These are phyloP conservation scores for Claviceps africana DNA, from an alignment of 2,329 filamentous ascomycete genomes.

Conservation along the genomic window DNA sequence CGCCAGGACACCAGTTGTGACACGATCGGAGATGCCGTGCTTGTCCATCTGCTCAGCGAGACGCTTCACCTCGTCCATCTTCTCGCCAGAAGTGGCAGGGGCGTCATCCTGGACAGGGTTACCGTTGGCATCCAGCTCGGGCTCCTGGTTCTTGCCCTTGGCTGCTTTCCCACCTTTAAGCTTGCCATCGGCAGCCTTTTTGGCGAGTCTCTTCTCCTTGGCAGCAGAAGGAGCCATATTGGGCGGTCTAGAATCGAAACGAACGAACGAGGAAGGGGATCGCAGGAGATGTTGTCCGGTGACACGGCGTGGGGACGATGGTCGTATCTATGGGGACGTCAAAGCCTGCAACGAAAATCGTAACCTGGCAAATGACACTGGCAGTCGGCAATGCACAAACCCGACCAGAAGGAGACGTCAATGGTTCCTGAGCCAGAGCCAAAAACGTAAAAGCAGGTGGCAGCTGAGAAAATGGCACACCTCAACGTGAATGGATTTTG, in stretches of 20 bases:
- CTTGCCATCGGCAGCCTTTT: slow-evolving; percentile 59
- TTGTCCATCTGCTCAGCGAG: slow-evolving; percentile 89
- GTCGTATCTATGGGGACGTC: neutral
- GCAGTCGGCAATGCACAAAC: neutral
- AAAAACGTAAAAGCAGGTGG: slow-evolving; percentile 8
- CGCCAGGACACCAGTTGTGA: slow-evolving; percentile 90
- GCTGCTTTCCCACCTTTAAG: slow-evolving; percentile 61
- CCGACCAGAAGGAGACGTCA: slow-evolving; percentile 3
- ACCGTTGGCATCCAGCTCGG: slow-evolving; percentile 50
- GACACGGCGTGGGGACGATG: neutral
- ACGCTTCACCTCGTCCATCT: slow-evolving; percentile 71
- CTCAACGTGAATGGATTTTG: neutral
- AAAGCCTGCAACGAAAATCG: neutral
- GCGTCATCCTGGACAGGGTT: slow-evolving; percentile 42
- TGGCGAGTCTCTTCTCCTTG: slow-evolving; percentile 59
- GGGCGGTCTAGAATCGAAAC: slow-evolving; percentile 14
- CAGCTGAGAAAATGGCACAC: slow-evolving; percentile 8
- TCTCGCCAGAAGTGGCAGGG: slow-evolving; percentile 55
- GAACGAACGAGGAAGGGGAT: slow-evolving; percentile 2
- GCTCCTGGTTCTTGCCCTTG: slow-evolving; percentile 60
- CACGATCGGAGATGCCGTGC: slow-evolving; percentile 88
- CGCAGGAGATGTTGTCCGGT: neutral
- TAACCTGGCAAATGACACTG: neutral
- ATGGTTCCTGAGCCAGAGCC: slow-evolving; percentile 6
- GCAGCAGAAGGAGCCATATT: slow-evolving; percentile 55